Conservation (phyloP, 108 stramenopile genomes). For the Chaetoceros muelleri region DNA sequence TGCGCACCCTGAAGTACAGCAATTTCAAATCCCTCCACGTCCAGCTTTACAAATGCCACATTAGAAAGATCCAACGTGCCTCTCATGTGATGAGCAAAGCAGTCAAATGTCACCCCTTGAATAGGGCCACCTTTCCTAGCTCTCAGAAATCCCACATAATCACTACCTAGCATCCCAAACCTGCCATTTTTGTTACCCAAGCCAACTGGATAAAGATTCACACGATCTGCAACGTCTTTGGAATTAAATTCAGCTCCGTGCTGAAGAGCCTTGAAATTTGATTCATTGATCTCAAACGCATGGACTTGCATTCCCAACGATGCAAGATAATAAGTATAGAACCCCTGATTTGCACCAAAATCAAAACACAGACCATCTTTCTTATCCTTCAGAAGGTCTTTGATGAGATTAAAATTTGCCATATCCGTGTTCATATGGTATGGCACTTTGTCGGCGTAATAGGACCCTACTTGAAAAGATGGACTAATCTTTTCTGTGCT, state of each 20-base stretch:
- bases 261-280: conserved; percentile 13
- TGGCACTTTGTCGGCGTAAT: conserved; percentile 10
- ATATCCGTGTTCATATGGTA: conserved; percentile 7
- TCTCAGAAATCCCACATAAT: conserved; percentile 1
- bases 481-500: conserved; percentile 2
- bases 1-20: conserved; percentile 8
- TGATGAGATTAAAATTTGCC: conserved; percentile 8
- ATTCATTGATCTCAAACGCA: conserved; percentile 14
- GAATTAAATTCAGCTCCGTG: conserved; percentile 18
- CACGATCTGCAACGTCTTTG: conserved; percentile 14
- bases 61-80: conserved; percentile 3
- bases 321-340: conserved; percentile 22
- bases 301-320: conserved; percentile 14
- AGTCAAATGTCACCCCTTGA: conserved; percentile 5
- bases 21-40: conserved; percentile 19
- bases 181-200: conserved; percentile 6
- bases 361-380: conserved; percentile 12
- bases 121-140: conserved; percentile 4
- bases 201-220: conserved; percentile 14
- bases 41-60: conserved; percentile 17
- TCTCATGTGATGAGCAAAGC: conserved; percentile 9
- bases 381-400: conserved; percentile 1
- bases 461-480: conserved; percentile 7
- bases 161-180: background rate
- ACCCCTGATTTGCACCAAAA: conserved; percentile 25